phyloP scores from a whole-genome alignment of 352 stramenopile genomes.

The Globisporangium abappressorium region DNA sequence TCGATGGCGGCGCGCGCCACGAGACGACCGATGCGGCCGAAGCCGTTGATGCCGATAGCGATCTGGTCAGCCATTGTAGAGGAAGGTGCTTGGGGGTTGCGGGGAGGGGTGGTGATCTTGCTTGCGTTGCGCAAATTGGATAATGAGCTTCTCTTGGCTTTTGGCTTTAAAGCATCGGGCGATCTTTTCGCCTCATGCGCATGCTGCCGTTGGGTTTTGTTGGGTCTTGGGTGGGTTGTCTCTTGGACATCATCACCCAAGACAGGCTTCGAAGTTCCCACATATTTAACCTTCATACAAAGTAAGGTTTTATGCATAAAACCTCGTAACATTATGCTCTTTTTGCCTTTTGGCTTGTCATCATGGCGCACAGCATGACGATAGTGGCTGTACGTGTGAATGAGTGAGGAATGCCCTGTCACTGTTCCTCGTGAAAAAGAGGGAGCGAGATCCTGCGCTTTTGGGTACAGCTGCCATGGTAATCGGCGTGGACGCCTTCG shows the following conservation, averaged over 20 bases:
- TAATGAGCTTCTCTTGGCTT: constrained; percentile 17
- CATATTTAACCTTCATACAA: neutral
- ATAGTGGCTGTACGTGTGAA: neutral
- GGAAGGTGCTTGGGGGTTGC: neutral
- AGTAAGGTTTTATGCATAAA: neutral
- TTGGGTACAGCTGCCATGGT: no score
- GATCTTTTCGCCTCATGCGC: neutral
- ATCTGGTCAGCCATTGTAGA: constrained; percentile 35
- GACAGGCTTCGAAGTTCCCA: neutral
- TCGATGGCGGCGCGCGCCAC: constrained; percentile 40
- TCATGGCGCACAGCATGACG: neutral
- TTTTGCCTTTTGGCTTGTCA: neutral
- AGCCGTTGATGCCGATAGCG: constrained; percentile 54
- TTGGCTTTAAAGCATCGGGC: neutral
- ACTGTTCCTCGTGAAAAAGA: neutral
- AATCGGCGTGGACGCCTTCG: neutral
- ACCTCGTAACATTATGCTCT: neutral
- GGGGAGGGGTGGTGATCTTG: constrained; percentile 11
- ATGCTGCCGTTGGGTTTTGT: constrained; percentile 4
- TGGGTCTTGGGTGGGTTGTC: constrained; percentile 2
- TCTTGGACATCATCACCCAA: neutral
- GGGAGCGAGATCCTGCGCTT: neutral
- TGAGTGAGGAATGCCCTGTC: neutral
- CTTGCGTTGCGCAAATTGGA: constrained; percentile 31
- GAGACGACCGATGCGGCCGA: constrained; percentile 55